A percentile compares a stretch with the other conserved stretches of the same genome.
Conservation (phyloP, 1,284 basidiomycete species). For the Puccinia brachypodii region DNA sequence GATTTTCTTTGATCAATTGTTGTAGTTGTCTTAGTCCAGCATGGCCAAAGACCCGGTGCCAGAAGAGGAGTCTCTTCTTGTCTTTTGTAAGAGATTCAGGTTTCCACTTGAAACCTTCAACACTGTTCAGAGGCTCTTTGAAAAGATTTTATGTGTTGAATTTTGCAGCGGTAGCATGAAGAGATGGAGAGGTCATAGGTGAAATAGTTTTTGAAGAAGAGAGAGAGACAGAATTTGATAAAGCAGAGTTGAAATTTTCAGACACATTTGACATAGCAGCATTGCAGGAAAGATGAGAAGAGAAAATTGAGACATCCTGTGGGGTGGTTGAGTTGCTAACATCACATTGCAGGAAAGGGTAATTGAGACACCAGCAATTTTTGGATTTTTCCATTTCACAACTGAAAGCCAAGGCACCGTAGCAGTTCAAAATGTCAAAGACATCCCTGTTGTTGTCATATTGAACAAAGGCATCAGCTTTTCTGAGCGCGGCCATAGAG, state of each 20-base stretch:
- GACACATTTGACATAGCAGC: too few species aligned
- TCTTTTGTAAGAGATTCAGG: not conserved
- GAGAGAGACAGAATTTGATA: too few species aligned
- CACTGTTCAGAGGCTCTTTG: not conserved
- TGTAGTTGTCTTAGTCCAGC: not conserved
- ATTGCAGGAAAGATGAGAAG: not conserved
- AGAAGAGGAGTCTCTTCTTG: not conserved
- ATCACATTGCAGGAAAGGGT: not conserved
- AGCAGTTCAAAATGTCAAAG: not conserved
- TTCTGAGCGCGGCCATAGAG: not conserved
- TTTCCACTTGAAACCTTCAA: not conserved
- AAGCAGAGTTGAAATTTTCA: too few species aligned
- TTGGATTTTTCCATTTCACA: not conserved
- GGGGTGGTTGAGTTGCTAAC: not conserved
- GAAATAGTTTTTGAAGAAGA: not conserved
- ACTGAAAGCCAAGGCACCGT: not conserved
- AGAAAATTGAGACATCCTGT: not conserved
- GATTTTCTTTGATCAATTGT: not conserved
- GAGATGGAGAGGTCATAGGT: not conserved
- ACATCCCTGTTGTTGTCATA: not conserved
- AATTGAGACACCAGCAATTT: not conserved
- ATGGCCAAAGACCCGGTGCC: conserved; percentile 1
- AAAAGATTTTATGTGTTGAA: not conserved
- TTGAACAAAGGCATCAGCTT: not conserved
- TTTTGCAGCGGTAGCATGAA: not conserved